phyloP scores from a whole-genome alignment of 2,329 filamentous ascomycete genomes.

The Cyanodermella asteris region DNA sequence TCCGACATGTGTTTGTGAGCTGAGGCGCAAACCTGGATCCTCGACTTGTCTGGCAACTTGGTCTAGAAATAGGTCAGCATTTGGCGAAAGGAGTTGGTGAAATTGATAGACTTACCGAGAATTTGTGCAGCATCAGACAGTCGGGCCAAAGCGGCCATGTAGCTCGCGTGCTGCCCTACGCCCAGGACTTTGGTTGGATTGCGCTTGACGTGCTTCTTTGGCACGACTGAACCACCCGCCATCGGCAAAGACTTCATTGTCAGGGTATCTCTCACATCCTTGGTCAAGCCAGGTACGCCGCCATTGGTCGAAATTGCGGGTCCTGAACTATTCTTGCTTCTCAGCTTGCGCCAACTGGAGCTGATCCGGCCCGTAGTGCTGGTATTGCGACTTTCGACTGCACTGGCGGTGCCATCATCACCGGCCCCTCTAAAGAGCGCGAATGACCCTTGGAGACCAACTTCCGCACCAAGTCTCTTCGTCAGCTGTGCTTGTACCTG shows the following conservation, averaged over 20 bases:
- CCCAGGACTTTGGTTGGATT: conserved; percentile 49
- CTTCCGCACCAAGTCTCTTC: conserved; percentile 81
- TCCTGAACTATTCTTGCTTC: conserved; percentile 67
- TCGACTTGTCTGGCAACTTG: conserved; percentile 92
- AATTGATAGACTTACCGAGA: conserved; percentile 44
- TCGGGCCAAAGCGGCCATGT: conserved; percentile 76
- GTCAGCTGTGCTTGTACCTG: conserved; percentile 54
- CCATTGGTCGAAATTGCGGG: conserved; percentile 19
- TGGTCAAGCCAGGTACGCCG: conserved; percentile 15
- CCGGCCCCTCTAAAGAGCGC: conserved; percentile 52
- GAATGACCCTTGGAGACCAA: conserved; percentile 58
- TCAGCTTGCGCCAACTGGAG: conserved; percentile 62
- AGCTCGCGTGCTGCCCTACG: conserved; percentile 64
- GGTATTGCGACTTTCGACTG: conserved; percentile 30
- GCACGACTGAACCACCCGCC: conserved; percentile 36
- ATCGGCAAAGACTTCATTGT: conserved; percentile 60
- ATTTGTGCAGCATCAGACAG: conserved; percentile 86
- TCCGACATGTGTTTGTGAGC: conserved; percentile 83
- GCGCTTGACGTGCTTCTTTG: conserved; percentile 49
- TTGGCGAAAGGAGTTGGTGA: not conserved
- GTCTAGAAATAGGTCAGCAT: conserved; percentile 30
- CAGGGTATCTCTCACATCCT: conserved; percentile 34
- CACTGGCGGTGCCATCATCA: conserved; percentile 23
- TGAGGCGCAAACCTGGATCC: conserved; percentile 76
- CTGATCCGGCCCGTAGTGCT: conserved; percentile 59